Conservation (phyloP, 2,329 filamentous ascomycete genomes). For the Cercospora sp. region DNA sequence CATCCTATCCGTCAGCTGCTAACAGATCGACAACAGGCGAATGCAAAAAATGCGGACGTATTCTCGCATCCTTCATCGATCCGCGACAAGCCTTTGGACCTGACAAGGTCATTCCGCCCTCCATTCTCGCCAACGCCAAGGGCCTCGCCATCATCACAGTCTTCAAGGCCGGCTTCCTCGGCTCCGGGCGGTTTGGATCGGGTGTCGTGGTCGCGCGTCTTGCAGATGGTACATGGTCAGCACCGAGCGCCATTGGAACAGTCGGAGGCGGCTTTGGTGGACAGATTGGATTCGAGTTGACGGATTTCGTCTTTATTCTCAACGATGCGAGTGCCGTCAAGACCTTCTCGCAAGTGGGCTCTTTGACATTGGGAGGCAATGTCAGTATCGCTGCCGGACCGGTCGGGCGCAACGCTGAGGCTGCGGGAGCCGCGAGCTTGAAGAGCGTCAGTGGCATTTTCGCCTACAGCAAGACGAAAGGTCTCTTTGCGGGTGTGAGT, state of each 20-base stretch:
- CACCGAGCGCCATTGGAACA: conserved; percentile 77
- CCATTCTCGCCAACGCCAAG: conserved; percentile 88
- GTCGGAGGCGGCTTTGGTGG: conserved; percentile 81
- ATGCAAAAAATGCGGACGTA: conserved; percentile 96
- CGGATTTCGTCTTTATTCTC: conserved; percentile 96
- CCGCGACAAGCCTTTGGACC: conserved; percentile 90
- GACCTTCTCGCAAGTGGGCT: conserved; percentile 90
- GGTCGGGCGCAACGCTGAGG: conserved; percentile 91
- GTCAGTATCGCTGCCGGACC: conserved; percentile 94
- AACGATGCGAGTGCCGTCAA: conserved; percentile 88
- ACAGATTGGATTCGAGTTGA: conserved; percentile 84
- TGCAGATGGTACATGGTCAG: conserved; percentile 76
- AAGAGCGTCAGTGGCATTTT: conserved; percentile 90
- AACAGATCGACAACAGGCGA: conserved; percentile 63
- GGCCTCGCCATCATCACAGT: conserved; percentile 84
- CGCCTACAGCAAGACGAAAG: conserved; percentile 97
- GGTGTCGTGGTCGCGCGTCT: conserved; percentile 80
- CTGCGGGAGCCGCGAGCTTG: conserved; percentile 87
- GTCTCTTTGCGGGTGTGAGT: conserved; percentile 91
- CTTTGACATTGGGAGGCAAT: conserved; percentile 90
- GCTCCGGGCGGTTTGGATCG: conserved; percentile 77
- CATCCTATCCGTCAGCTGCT: background rate
- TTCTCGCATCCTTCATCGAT: conserved; percentile 91
- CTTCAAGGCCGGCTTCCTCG: conserved; percentile 83
- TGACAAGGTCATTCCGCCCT: conserved; percentile 94